Percentiles rank a stretch among this genome's conserved stretches.
Conservation (phyloP, 2,329 filamentous ascomycete genomes). For the Claviceps sp. region DNA sequence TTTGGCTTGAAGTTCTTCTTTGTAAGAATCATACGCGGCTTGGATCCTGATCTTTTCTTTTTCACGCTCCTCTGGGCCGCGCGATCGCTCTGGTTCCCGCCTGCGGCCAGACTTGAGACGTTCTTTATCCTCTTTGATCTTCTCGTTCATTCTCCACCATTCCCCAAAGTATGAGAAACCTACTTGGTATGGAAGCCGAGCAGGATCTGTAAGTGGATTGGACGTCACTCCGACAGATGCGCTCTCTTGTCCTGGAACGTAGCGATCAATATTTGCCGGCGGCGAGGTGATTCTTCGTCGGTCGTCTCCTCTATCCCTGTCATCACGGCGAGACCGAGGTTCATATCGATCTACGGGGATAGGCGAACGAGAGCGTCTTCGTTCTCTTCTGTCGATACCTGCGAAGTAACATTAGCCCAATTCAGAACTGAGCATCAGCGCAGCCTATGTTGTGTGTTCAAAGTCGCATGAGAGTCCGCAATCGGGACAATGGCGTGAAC, state of each 20-base stretch:
- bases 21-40: constrained; percentile 51
- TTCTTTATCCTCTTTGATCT: constrained; percentile 71
- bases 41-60: constrained; percentile 71
- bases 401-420: background rate
- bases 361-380: constrained; percentile 57
- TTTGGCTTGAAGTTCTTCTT: constrained; percentile 54
- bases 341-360: constrained; percentile 63
- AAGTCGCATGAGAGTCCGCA: background rate
- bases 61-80: constrained; percentile 60
- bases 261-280: constrained; percentile 67
- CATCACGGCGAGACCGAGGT: constrained; percentile 55
- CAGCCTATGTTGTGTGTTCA: background rate
- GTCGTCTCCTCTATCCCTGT: constrained; percentile 48
- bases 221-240: constrained; percentile 28
- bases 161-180: constrained; percentile 78
- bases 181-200: constrained; percentile 63
- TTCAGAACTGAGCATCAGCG: background rate
- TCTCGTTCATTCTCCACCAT: constrained; percentile 75
- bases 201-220: constrained; percentile 61
- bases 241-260: constrained; percentile 61
- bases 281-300: constrained; percentile 47
- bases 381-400: constrained; percentile 48
- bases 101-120: constrained; percentile 55
- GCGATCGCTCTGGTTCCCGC: constrained; percentile 48
- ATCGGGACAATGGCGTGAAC: background rate